Conservation (phyloP, 148 eudicot genomes). For the Heliamphora exappendiculata region DNA sequence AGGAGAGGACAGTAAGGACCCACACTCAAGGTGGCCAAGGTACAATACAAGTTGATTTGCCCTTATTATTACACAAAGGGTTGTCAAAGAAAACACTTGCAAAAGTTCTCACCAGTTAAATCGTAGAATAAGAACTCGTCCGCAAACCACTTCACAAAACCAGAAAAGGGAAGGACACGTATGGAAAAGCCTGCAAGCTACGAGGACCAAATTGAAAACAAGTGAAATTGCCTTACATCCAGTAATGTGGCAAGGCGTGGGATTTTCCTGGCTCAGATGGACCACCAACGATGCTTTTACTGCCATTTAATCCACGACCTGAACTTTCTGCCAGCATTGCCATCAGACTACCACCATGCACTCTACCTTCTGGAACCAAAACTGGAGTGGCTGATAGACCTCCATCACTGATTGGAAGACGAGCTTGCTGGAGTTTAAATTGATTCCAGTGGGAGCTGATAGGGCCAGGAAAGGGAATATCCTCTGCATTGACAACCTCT, state of each 20-base stretch:
- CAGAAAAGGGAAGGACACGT: neutral
- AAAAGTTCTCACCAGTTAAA: slow-evolving; percentile 6
- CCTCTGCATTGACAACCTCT: slow-evolving; percentile 18
- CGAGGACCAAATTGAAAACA: neutral
- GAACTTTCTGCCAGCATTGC: slow-evolving; percentile 45
- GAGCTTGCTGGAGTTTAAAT: slow-evolving; percentile 14
- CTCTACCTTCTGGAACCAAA: slow-evolving; percentile 63
- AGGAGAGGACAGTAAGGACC: slow-evolving; percentile 14
- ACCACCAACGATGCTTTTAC: slow-evolving; percentile 10
- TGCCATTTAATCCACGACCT: slow-evolving; percentile 18
- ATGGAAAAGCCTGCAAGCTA: slow-evolving; percentile 1
- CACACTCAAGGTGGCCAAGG: slow-evolving; percentile 11
- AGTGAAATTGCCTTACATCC: slow-evolving; percentile 34
- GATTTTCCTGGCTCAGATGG: slow-evolving; percentile 28
- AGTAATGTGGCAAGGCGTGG: slow-evolving; percentile 28
- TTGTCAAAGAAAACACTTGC: slow-evolving; percentile 7
- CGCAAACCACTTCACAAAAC: slow-evolving; percentile 7
- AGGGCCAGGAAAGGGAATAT: slow-evolving; percentile 14
- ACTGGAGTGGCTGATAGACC: slow-evolving; percentile 21
- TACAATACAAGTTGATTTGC: slow-evolving; percentile 14
- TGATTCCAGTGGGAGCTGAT: slow-evolving; percentile 18
- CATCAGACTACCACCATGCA: slow-evolving; percentile 89
- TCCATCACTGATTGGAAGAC: slow-evolving; percentile 20
- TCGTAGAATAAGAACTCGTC: neutral
- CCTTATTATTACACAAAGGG: slow-evolving; percentile 19